Base-by-base conservation (phyloP, 208 protist species). In the Leishmania tropica region DNA sequence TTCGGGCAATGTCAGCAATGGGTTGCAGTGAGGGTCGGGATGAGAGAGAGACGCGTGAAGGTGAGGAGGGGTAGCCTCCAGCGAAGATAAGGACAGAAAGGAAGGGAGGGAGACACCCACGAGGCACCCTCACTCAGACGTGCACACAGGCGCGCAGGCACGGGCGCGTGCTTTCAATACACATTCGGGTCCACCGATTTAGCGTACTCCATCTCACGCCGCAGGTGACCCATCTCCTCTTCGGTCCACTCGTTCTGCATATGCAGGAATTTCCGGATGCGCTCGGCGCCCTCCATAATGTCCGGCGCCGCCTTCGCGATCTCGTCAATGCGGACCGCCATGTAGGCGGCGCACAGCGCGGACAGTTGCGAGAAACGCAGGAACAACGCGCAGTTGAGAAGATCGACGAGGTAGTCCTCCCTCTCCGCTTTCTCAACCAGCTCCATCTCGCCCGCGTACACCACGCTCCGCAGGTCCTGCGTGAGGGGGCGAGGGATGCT, bases 161-260 rank as follows among this genome's bases (percentile, higher is more conserved):
- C 53, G 31, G 7, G 42, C 53, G 4, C 37, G 8, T 10, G 45
- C 45, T 48, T 48, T 48, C 53, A 96, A 80, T 92, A 94, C 75
- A 85, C 91, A 53, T 87, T 79, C 0, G 87, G 88, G 76, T 93
- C 88, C 28, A 91, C 76, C n/a, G 86, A 65, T 81, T 94, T 91
- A 13, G 89, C 91, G 76, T 95, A 94, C 31, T 84, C 84, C 93
- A 96, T 95, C 83, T 96, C 93, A 68, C 84, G 70, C 51, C 75
- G 42, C 51, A 96, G 86, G 73, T 92, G 87, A 31, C 58, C 80
- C 86, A 89, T 93, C 81, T 95, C 93, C 76, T 94, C 92, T 65
- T 72, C 76, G 24, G 87, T 95, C 92, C 92, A 96, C 65, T 93
- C 91, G 79, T 96, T 96, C 76, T 90, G 87, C 75, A 94, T 87